phyloP scores from a whole-genome alignment of 2,329 filamentous ascomycete genomes.

The Ilyonectria robusta region DNA sequence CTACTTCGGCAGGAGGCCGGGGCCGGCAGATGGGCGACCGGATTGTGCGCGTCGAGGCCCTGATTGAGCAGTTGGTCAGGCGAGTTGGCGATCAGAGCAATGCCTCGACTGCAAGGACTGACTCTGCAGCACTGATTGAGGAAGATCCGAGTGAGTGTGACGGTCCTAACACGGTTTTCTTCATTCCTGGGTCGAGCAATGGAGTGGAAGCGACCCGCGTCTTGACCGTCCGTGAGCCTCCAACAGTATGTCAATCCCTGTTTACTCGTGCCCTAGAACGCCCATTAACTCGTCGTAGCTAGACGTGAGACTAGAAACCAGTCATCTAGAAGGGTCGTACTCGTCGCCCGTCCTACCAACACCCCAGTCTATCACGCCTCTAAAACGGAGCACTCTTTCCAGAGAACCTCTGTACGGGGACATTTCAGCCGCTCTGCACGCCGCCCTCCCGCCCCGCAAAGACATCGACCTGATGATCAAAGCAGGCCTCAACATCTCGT shows the following conservation, averaged over 20 bases:
- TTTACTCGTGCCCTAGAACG: neutral
- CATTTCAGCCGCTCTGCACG: conserved; percentile 2
- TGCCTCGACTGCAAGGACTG: neutral
- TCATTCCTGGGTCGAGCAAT: too few relatives aligned
- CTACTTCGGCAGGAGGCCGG: neutral
- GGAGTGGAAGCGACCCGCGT: neutral
- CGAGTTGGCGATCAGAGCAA: neutral
- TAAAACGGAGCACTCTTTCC: neutral
- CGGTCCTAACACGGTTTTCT: neutral
- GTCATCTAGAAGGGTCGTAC: too few relatives aligned
- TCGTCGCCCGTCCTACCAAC: neutral
- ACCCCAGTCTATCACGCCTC: neutral
- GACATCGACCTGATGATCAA: conserved; percentile 15
- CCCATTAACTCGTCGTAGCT: neutral
- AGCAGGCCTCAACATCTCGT: conserved; percentile 19
- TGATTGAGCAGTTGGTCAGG: conserved; percentile 16
- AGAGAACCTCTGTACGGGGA: neutral
- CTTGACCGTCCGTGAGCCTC: neutral
- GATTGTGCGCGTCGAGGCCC: conserved; percentile 24
- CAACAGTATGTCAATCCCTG: neutral
- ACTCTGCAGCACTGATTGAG: neutral
- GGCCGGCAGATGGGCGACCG: conserved; percentile 22
- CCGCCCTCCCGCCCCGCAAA: conserved; percentile 4
- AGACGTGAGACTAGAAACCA: neutral
- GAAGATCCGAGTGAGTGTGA: neutral